These are phyloP conservation scores for Mycena crocata DNA, from an alignment of 768 basidiomycete species.

Conservation along the genomic window DNA sequence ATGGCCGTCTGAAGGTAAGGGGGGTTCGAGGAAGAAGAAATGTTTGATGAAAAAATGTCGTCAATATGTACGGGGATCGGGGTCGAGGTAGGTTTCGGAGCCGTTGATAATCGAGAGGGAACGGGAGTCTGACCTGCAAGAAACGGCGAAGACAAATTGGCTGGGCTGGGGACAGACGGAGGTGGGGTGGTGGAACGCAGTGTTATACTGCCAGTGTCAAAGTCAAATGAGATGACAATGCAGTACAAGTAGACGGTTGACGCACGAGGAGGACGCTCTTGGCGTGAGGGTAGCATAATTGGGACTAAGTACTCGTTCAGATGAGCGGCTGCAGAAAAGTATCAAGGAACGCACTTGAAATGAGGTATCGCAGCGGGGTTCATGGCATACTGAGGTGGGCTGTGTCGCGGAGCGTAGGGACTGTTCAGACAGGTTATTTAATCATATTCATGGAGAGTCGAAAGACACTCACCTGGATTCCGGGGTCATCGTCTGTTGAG, in stretches of 20 bases:
- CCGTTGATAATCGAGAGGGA: slow-evolving; percentile 19
- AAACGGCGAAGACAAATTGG: slow-evolving; percentile 60
- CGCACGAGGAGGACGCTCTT: slow-evolving; percentile 30
- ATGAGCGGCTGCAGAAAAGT: neutral
- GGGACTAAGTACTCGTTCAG: slow-evolving; percentile 6
- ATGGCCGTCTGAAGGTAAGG: slow-evolving; percentile 17
- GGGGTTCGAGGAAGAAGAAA: neutral
- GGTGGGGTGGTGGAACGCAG: slow-evolving; percentile 45
- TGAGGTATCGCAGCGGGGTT: slow-evolving; percentile 44
- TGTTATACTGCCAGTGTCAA: slow-evolving; percentile 12
- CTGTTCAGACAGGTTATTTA: slow-evolving; percentile 15
- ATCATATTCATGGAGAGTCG: slow-evolving; percentile 7
- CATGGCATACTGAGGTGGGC: slow-evolving; percentile 37
- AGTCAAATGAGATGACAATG: neutral
- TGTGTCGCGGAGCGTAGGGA: slow-evolving; percentile 35
- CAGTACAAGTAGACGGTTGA: neutral
- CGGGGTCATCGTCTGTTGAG: slow-evolving; percentile 56
- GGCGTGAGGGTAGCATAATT: slow-evolving; percentile 10
- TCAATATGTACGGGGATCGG: slow-evolving; percentile 37
- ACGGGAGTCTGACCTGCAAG: slow-evolving; percentile 40
- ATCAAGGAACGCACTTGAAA: slow-evolving; percentile 43
- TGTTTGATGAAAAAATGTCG: slow-evolving; percentile 40
- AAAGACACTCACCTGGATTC: slow-evolving; percentile 53
- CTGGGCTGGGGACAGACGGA: slow-evolving; percentile 41
- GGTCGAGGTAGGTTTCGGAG: slow-evolving; percentile 29